Percentiles rank a stretch among this genome's conserved stretches.
phyloP scores from a whole-genome alignment of 495 filamentous ascomycete genomes.

The Aspergillus baeticus region DNA sequence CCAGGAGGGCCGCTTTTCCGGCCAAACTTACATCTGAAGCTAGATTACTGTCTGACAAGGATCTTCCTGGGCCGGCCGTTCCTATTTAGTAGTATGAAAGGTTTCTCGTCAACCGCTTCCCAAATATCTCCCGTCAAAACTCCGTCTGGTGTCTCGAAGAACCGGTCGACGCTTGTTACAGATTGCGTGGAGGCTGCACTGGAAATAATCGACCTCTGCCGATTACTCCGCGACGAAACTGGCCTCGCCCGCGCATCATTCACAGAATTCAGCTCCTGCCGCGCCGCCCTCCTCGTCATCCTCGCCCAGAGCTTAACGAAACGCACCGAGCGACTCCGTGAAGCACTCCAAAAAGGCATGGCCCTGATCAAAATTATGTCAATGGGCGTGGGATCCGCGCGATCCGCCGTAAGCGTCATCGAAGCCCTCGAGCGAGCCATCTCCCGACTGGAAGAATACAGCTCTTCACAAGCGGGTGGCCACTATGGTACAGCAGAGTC shows the following conservation, averaged over 20 bases:
- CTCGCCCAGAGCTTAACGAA: constrained; percentile 49
- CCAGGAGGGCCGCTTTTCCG: constrained; percentile 41
- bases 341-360: constrained; percentile 47
- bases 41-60: constrained; percentile 48
- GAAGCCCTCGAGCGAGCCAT: constrained; percentile 51
- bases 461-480: constrained; percentile 33
- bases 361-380: constrained; percentile 53
- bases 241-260: constrained; percentile 52
- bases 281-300: constrained; percentile 49
- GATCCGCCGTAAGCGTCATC: constrained; percentile 50
- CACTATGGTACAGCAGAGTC: constrained; percentile 36
- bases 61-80: constrained; percentile 52
- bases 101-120: constrained; percentile 24
- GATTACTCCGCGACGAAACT: constrained; percentile 44
- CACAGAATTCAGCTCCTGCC: constrained; percentile 52
- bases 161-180: constrained; percentile 41
- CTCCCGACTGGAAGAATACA: constrained; percentile 44
- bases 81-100: constrained; percentile 45
- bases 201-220: constrained; percentile 48
- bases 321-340: constrained; percentile 45
- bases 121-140: constrained; percentile 28
- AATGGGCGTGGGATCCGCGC: constrained; percentile 49
- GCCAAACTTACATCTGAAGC: constrained; percentile 48
- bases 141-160: constrained; percentile 37
- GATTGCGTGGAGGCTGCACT: constrained; percentile 52